Base-by-base conservation (phyloP, 2,329 filamentous ascomycete species). In the Myriosclerotinia duriaeana region DNA sequence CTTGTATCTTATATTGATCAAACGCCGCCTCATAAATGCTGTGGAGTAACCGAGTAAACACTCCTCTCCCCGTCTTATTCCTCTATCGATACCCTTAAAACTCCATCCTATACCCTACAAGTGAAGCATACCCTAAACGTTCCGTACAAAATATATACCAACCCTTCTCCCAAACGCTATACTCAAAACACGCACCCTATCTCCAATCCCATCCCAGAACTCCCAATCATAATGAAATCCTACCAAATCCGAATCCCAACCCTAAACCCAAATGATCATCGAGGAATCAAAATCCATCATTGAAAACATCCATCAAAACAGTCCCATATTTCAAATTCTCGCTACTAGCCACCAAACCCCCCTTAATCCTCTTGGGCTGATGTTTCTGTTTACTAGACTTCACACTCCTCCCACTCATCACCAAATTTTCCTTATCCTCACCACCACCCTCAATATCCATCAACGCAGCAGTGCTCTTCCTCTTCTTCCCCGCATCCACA, bases 291-390 rank as follows among this genome's bases (percentile, higher is more conserved):
- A 69, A 58, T 52, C 50, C 63, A 55, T 93, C 91, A 78, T 95
- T 92, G 72, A 93, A 81, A 70, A 97, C 87, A 80, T 94, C 89
- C 75, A 86, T 85, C 74, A 93, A 81, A 42, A 73, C 68, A 34
- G 68, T 66, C 67, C 69, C 64, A 11, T 53, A 56, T 17, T 70
- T 71, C 40, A 69, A n/a, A 50, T 58, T 58, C 20, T 52, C 52
- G 60, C 71, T 71, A 50, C 94, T 78, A 42, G 83, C 82, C 70
- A 83, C 85, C 62, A 84, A 84, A 0, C 87, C 87, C 55, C 87
- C 82, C 73, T 85, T 87, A 9, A 79, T 82, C 72, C 77, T 83
- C 70, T 81, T 86, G 1, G 87, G 86, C 71, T 70, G 61, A 48
- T 61, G 46, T n/a, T 62, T 66, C 8, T 15, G 26, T 17, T 54